Evolutionary conservation across 768 basidiomycete genomes (phyloP), one percentile per base, ranked within the genome.

Genomic region (Naganishia antarctica): DNA sequence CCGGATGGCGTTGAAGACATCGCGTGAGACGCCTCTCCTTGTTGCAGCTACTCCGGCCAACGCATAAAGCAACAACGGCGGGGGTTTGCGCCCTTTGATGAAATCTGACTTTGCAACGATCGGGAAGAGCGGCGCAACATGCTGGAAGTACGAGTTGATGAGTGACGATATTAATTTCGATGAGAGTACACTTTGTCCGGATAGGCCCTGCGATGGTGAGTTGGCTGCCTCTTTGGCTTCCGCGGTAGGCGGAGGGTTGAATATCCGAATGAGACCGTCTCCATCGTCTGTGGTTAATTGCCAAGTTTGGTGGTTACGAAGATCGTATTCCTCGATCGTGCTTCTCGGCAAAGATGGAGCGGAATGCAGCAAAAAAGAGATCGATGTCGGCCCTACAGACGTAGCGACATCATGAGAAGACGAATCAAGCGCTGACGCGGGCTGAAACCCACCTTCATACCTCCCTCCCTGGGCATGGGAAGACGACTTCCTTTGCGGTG

Each of bases 61-160:
- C 40, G 90, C 87, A 77, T 97, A 97, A 23, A 98, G 83, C 63
- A 98, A 78, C 25, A 99, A 82, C 0, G 81, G 80, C 4, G 88
- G 86, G 2, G 91, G 84, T 0, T 87, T 88, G 15, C 84, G 85
- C 23, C 84, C 82, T 53, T 86, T 83, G 66, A 96, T 80, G 73
- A 99, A 97, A 74, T 99, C 94, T 26, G 84, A 82, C 73, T 88
- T 85, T 18, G 90, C 89, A 64, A 98, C 84, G 69, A 99, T 82
- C 12, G 96, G 94, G 63, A 97, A 83, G 44, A 90, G 80, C n/a
- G 89, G 90, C 1, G 89, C 85, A 48, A 80, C 69, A 37, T 93
- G 82, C n/a, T 92, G 86, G 79, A 96, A 99, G 80, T 93, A 96
- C 23, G 86, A 85, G 77, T 98, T 98, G 71, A 96, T 81, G 47